Conservation (phyloP, 768 basidiomycete species). For the Amanita brunnescens region DNA sequence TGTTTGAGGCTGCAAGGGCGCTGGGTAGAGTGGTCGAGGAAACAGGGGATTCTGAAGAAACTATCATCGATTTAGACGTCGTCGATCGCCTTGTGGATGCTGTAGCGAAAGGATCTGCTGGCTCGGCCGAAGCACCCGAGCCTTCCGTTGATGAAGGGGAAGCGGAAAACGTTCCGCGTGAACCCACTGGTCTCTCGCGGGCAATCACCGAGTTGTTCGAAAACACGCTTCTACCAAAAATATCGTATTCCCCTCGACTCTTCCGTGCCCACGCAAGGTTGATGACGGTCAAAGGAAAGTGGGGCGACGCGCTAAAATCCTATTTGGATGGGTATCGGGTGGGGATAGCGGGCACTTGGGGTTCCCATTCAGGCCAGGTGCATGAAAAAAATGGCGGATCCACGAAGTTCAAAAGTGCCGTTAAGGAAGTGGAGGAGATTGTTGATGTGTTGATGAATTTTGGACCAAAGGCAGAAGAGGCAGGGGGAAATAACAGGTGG, state of each 20-base stretch:
- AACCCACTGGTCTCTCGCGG: constrained; percentile 56
- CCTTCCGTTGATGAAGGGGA: constrained; percentile 8
- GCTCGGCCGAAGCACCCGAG: constrained; percentile 28
- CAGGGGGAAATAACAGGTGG: constrained; percentile 50
- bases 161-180: background rate
- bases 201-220: constrained; percentile 71
- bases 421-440: constrained; percentile 72
- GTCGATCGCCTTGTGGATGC: constrained; percentile 85
- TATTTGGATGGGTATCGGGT: constrained; percentile 82
- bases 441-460: constrained; percentile 79
- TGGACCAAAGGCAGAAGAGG: constrained; percentile 51
- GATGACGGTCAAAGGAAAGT: constrained; percentile 60
- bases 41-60: constrained; percentile 30
- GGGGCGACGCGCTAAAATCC: constrained; percentile 74
- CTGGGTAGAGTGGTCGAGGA: constrained; percentile 75
- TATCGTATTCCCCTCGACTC: constrained; percentile 62
- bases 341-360: constrained; percentile 36
- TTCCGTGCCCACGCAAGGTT: constrained; percentile 83
- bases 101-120: constrained; percentile 50
- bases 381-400: constrained; percentile 16
- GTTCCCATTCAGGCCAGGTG: background rate
- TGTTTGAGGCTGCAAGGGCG: constrained; percentile 81
- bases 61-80: constrained; percentile 75
- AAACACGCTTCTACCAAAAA: constrained; percentile 68
- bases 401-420: constrained; percentile 62